phyloP scores from a whole-genome alignment of 345 rosid genomes.

The Citrus maxima region DNA sequence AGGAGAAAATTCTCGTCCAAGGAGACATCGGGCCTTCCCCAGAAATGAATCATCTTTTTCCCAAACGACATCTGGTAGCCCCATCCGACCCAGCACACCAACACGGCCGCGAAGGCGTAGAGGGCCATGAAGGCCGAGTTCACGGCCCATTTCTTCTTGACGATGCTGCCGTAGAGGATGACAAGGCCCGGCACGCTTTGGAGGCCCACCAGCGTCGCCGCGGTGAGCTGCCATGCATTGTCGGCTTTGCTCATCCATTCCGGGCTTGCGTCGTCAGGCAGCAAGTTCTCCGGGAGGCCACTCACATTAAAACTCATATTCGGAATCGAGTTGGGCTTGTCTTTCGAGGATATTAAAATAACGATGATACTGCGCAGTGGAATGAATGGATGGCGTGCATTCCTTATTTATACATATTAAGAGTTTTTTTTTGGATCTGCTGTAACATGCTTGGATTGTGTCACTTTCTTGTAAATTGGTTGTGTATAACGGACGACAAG shows the following conservation, averaged over 20 bases:
- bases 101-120: slow-evolving; percentile 60
- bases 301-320: neutral
- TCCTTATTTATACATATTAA: neutral
- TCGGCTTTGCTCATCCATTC: slow-evolving; percentile 65
- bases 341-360: neutral
- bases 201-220: slow-evolving; percentile 56
- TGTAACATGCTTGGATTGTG: slow-evolving; percentile 10
- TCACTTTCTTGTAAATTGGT: slow-evolving; percentile 6
- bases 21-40: slow-evolving; percentile 41
- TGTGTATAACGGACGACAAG: neutral
- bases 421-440: neutral
- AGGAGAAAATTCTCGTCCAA: slow-evolving; percentile 41
- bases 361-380: neutral
- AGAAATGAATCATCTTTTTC: slow-evolving; percentile 29
- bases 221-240: slow-evolving; percentile 73
- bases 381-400: neutral
- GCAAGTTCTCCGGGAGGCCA: slow-evolving; percentile 34
- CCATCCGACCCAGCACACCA: slow-evolving; percentile 73
- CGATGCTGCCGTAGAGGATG: slow-evolving; percentile 64
- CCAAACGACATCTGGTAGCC: slow-evolving; percentile 59
- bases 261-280: slow-evolving; percentile 38
- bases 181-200: slow-evolving; percentile 72
- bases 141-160: slow-evolving; percentile 77
- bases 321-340: neutral
- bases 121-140: slow-evolving; percentile 81